A percentile compares a stretch with the other conserved stretches of the same genome.
Conservation (phyloP, 2,329 filamentous ascomycete genomes). For the Rhynchosporium agropyri region DNA sequence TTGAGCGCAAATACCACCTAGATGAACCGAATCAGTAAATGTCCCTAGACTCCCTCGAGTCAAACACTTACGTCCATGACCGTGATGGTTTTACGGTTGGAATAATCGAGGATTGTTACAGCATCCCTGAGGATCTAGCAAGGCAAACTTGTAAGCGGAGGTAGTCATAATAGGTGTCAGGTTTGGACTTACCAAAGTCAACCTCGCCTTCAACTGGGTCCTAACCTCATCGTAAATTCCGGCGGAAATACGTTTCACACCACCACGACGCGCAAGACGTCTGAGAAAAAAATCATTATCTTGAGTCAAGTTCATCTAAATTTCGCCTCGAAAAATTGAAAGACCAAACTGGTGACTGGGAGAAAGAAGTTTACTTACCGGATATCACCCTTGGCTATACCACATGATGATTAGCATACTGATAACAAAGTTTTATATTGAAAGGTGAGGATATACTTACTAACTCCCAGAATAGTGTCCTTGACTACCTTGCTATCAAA, state of each 20-base stretch:
- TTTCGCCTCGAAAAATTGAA: neutral
- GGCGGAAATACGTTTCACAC: slow-evolving; percentile 72
- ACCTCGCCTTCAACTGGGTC: slow-evolving; percentile 50
- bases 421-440: neutral
- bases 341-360: neutral
- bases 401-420: slow-evolving; percentile 27
- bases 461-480: slow-evolving; percentile 54
- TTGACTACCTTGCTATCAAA: slow-evolving; percentile 50
- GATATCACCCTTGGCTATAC: slow-evolving; percentile 56
- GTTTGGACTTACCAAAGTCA: slow-evolving; percentile 49
- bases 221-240: slow-evolving; percentile 66
- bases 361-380: slow-evolving; percentile 47
- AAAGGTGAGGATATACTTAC: slow-evolving; percentile 45
- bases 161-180: neutral
- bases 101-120: slow-evolving; percentile 55
- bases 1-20: slow-evolving; percentile 58
- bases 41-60: neutral
- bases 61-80: slow-evolving; percentile 57
- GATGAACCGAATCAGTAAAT: slow-evolving; percentile 18
- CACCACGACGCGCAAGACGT: slow-evolving; percentile 73
- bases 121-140: slow-evolving; percentile 55
- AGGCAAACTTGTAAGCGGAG: slow-evolving; percentile 1
- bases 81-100: slow-evolving; percentile 63
- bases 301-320: neutral
- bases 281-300: slow-evolving; percentile 41